Base-by-base conservation (phyloP, 1,284 basidiomycete species). In the Schizophyllum amplum region DNA sequence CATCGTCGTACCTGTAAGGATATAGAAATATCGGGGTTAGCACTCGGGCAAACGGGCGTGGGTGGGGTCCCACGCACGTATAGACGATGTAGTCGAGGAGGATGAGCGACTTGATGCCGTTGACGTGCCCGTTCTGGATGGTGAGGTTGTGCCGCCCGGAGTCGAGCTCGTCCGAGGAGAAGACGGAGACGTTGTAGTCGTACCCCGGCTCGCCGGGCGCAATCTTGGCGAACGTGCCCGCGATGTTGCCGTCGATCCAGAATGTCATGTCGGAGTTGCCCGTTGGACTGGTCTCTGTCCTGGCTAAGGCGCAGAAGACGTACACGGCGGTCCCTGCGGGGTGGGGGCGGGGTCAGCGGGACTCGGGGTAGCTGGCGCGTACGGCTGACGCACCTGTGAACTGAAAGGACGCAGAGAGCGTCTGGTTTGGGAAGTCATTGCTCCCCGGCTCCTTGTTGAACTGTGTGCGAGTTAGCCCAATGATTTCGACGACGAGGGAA, bases 21-120 rank as follows among this genome's bases (percentile, higher is more conserved):
- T 5, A n/a, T 27, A 5, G 20, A 27, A 5, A 9, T n/a, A 9
- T 5, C 7, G 22, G 6, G 22, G 22, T 9, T 52, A n/a, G 22
- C 5, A 27, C 50, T 20, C 23, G 33, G 9, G 47, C 21, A 50
- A 51, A 27, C 22, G 9, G 15, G 15, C 9, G 26, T n/a, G 50
- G 7, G 22, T 17, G 17, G n/a, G 24, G 24, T 25, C 22, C 25
- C 15, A 54, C 63, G 51, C 52, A 71, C 70, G 68, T 61, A 59
- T 71, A 73, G 21, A 66, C 59, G 47, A 74, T 69, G 55, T 67
- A 71, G 61, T 74, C 72, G 25, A 74, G 62, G 17, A 72, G 57
- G 23, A 72, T 59, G 5, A 68, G 57, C 17, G 71, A 68, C 27
- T 55, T 54, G 26, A 23, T 6, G 9, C 66, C 66, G 26, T 60